Percentiles rank a stretch among this genome's conserved stretches.
Evolutionary conservation across 768 basidiomycete genomes (phyloP).

Genomic region (Suillus occidentalis): DNA sequence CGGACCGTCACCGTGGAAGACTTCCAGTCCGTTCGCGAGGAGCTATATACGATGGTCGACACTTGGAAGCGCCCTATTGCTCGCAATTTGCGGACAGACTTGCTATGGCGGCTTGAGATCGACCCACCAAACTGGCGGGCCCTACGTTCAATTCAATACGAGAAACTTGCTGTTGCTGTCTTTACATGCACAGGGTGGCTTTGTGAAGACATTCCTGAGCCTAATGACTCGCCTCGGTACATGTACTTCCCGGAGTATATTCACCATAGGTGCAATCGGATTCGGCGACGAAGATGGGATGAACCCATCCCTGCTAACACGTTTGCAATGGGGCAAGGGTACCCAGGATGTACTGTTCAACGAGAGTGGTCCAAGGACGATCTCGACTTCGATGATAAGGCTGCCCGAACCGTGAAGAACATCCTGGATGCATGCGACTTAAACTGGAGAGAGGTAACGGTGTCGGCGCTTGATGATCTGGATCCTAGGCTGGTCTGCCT

Average conservation of each 20-base stretch:
- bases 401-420: constrained; percentile 6
- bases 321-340: constrained; percentile 4
- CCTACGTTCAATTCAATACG: constrained; percentile 6
- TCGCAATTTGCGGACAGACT: constrained; percentile 11
- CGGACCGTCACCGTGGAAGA: not conserved
- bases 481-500: constrained; percentile 14
- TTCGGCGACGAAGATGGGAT: not conserved
- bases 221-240: constrained; percentile 20
- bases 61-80: not conserved
- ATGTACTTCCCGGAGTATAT: constrained; percentile 7
- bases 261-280: constrained; percentile 10
- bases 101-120: not conserved
- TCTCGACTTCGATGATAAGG: constrained; percentile 13
- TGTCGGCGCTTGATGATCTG: constrained; percentile 1
- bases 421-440: constrained; percentile 12
- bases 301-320: not conserved
- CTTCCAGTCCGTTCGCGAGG: not conserved
- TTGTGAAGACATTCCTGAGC: not conserved
- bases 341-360: not conserved
- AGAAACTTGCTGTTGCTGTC: not conserved
- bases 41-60: not conserved
- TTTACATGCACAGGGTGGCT: constrained; percentile 17
- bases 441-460: constrained; percentile 2
- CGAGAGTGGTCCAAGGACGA: constrained; percentile 5
- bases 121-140: constrained; percentile 12